These are phyloP conservation scores for Starmerella geochares DNA, from an alignment of 805 yeast genomes.

Conservation along the genomic window DNA sequence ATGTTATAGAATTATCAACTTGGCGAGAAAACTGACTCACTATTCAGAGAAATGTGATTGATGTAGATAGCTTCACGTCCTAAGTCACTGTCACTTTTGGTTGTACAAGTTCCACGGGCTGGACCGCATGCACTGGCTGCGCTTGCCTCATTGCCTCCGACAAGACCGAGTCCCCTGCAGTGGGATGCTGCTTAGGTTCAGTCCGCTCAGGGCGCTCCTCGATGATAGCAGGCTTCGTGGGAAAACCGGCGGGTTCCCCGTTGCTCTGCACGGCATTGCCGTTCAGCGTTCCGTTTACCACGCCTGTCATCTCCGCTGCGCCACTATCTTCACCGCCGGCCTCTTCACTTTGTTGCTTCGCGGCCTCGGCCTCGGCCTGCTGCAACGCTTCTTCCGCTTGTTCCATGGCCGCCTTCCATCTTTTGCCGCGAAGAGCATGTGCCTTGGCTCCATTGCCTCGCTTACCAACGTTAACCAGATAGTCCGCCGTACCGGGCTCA, in stretches of 20 bases:
- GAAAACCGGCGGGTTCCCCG: neutral
- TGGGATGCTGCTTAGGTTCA: neutral
- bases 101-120: conserved; percentile 9
- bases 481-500: conserved; percentile 69
- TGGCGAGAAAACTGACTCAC: too few species aligned
- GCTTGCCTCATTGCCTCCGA: conserved; percentile 6
- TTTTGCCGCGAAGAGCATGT: conserved; percentile 9
- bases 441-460: conserved; percentile 10
- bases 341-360: conserved; percentile 1
- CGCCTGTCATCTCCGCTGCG: neutral
- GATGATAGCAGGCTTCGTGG: conserved; percentile 4
- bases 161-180: neutral
- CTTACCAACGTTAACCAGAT: conserved; percentile 35
- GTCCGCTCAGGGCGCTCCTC: neutral
- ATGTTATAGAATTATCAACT: neutral
- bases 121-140: conserved; percentile 7
- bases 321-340: neutral
- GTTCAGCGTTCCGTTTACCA: neutral
- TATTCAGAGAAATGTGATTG: neutral
- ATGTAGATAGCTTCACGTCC: neutral
- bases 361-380: conserved; percentile 20
- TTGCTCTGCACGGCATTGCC: neutral
- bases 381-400: conserved; percentile 18
- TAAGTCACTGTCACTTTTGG: neutral
- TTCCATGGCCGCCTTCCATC: conserved; percentile 20